These are phyloP conservation scores for Annulohypoxylon moriforme DNA, from an alignment of 495 filamentous ascomycete genomes.

Conservation along the genomic window DNA sequence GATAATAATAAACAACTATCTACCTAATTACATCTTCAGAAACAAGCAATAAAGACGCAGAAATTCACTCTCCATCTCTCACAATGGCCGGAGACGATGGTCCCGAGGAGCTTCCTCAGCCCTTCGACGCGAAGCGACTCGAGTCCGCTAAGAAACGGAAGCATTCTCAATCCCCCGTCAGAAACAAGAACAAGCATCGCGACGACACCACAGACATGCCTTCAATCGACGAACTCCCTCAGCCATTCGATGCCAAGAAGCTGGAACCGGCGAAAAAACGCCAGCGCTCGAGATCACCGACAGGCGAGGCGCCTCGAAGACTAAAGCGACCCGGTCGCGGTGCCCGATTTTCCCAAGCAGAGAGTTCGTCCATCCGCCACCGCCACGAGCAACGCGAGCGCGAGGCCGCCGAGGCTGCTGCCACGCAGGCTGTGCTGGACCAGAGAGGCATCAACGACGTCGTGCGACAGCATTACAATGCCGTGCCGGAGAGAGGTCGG, in stretches of 20 bases:
- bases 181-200: constrained; percentile 24
- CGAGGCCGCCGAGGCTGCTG: constrained; percentile 64
- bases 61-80: constrained; percentile 16
- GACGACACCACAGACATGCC: constrained; percentile 22
- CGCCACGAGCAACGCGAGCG: constrained; percentile 74
- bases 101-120: constrained; percentile 49
- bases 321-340: constrained; percentile 89
- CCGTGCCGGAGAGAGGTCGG: constrained; percentile 89
- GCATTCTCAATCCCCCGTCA: constrained; percentile 32
- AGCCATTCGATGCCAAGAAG: constrained; percentile 67
- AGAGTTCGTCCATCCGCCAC: constrained; percentile 75
- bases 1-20: background rate
- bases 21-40: background rate
- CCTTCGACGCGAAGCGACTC: constrained; percentile 56
- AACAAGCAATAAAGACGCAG: background rate
- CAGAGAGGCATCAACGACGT: constrained; percentile 79
- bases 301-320: constrained; percentile 67
- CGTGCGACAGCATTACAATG: constrained; percentile 93
- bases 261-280: constrained; percentile 65
- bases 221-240: constrained; percentile 59
- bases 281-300: constrained; percentile 55
- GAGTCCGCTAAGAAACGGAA: constrained; percentile 53
- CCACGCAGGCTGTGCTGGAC: constrained; percentile 50
- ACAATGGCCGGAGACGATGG: constrained; percentile 46
- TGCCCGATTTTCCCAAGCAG: constrained; percentile 76